phyloP scores from a whole-genome alignment of 2,329 filamentous ascomycete species.

The Fusarium redolens region DNA sequence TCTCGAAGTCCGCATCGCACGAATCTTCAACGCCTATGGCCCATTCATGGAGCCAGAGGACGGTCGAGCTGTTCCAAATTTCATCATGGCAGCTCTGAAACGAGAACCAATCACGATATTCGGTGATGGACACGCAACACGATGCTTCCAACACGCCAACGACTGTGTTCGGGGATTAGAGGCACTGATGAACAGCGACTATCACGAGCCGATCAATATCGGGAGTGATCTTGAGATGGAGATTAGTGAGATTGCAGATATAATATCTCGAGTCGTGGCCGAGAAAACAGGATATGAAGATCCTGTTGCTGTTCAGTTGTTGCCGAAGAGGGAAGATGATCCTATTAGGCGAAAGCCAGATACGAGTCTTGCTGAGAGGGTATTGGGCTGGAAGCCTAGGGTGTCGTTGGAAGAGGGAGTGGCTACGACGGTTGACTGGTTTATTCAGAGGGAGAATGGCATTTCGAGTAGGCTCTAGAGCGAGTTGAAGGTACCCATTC shows the following conservation, averaged over 20 bases:
- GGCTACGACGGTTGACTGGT: slow-evolving; percentile 32
- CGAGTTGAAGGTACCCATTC: accelerated
- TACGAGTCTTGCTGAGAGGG: slow-evolving; percentile 11
- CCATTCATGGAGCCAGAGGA: slow-evolving; percentile 27
- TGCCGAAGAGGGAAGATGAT: slow-evolving; percentile 33
- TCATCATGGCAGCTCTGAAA: slow-evolving; percentile 31
- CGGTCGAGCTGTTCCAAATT: slow-evolving; percentile 34
- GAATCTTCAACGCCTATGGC: slow-evolving; percentile 38
- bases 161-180: slow-evolving; percentile 28
- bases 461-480: slow-evolving; percentile 21
- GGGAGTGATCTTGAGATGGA: slow-evolving; percentile 34
- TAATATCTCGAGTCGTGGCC: slow-evolving; percentile 27
- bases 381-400: slow-evolving; percentile 25
- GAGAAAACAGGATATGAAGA: slow-evolving; percentile 9
- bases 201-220: slow-evolving; percentile 28
- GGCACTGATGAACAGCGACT: slow-evolving; percentile 35
- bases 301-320: slow-evolving; percentile 10
- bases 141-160: slow-evolving; percentile 26
- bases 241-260: slow-evolving; percentile 25
- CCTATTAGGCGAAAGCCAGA: slow-evolving; percentile 31
- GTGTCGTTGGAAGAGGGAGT: slow-evolving; percentile 27
- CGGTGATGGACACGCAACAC: slow-evolving; percentile 29
- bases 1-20: slow-evolving; percentile 38
- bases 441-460: slow-evolving; percentile 17
- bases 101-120: slow-evolving; percentile 32